phyloP scores from a whole-genome alignment of 306 rosid genomes.

The Gastrolobium villosum region DNA sequence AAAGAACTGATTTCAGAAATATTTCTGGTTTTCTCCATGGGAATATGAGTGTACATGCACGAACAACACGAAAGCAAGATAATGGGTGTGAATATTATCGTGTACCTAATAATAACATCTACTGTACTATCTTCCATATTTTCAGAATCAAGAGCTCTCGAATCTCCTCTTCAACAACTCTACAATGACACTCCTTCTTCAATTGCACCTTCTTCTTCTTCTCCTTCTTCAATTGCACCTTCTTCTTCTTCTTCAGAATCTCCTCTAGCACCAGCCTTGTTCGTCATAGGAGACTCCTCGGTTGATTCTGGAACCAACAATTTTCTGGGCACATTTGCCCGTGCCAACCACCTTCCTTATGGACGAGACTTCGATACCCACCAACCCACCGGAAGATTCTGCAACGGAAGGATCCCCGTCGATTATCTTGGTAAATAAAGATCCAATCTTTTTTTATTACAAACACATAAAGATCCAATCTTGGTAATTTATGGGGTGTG shows the following conservation, averaged over 20 bases:
- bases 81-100: conserved; percentile 45
- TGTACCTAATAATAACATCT: conserved; percentile 21
- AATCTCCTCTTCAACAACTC: neutral
- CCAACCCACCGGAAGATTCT: conserved; percentile 83
- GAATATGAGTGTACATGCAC: neutral
- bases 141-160: conserved; percentile 40
- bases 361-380: conserved; percentile 89
- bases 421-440: conserved; percentile 71
- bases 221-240: conserved; percentile 40
- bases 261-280: conserved; percentile 72
- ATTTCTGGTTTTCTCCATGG: neutral
- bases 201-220: conserved; percentile 46
- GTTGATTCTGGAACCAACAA: conserved; percentile 90
- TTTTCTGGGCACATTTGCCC: conserved; percentile 78
- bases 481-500: too few relatives aligned
- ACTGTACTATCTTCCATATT: conserved; percentile 31
- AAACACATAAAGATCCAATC: neutral
- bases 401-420: conserved; percentile 87
- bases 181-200: neutral
- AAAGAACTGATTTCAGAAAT: neutral
- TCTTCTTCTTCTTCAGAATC: conserved; percentile 39
- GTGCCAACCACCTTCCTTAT: conserved; percentile 84
- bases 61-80: conserved; percentile 4
- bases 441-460: neutral
- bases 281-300: conserved; percentile 89